Evolutionary conservation across 169 alveolate species (phyloP), one percentile per base, ranked within the genome.

Genomic region (Theileria parva): DNA sequence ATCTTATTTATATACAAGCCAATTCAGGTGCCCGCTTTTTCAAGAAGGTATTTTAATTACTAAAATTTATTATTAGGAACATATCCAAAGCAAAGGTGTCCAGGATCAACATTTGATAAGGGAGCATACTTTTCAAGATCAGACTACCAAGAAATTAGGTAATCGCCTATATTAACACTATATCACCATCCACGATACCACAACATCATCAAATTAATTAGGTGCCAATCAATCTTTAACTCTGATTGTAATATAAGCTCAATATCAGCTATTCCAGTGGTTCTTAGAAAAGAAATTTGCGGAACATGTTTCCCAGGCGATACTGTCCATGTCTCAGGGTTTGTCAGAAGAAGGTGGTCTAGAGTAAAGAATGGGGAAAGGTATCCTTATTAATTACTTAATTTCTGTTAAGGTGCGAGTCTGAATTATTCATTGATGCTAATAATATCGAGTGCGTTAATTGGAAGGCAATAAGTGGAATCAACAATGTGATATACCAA

Each of bases 241-340:
- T 34, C 55, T 48, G 39, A 27, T 8, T 11, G 32, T 23, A 60
- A 74, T 28, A 63, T 80, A 9, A 65, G 65, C 23, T 50, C 63
- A 13, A n/a, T 65, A 23, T 27, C 39, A 23, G 39, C 23, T 0
- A 75, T 53, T 15, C 87, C 94, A 7, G 94, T 86, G n/a, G 92
- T 89, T 19, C 70, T 86, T 25, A 75, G 88, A 64, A 88, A 85
- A 70, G 90, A 89, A 39, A 69, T 89, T 27, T 85, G 86, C 4
- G 94, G 94, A 32, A 86, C 77, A 17, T 85, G 90, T 66, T 65
- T 77, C 63, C 94, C 94, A 28, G 94, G 94, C 11, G 90, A 89
- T 70, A 89, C 75, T 6, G 86, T 89, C 0, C 86, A 86, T 57
- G 76, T 89, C 28, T 66, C 76, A 44, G 94, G 86, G 21, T 81